Evolutionary conservation across 1,284 basidiomycete species (phyloP).

Genomic region (Microbotryum scabiosae): DNA sequence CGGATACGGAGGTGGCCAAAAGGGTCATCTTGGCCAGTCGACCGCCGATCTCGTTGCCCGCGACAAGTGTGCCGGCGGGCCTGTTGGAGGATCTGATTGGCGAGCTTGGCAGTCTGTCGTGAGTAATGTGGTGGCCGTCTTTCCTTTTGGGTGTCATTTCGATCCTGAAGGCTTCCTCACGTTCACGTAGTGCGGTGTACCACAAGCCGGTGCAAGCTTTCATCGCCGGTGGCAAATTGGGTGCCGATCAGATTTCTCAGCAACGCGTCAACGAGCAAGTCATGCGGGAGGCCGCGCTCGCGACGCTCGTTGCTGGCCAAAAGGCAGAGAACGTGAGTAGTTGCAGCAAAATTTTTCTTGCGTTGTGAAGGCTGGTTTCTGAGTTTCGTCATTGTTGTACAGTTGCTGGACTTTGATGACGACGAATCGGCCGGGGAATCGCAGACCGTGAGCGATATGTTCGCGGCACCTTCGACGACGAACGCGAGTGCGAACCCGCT

Average conservation of each 20-base stretch:
- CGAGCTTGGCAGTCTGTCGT: constrained; percentile 50
- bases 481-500: constrained; percentile 58
- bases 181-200: constrained; percentile 51
- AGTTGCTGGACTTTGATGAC: constrained; percentile 81
- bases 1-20: constrained; percentile 90
- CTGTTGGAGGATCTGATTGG: constrained; percentile 87
- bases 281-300: constrained; percentile 63
- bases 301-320: constrained; percentile 79
- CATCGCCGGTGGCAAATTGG: constrained; percentile 43
- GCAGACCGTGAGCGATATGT: constrained; percentile 38
- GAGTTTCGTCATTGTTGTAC: neutral
- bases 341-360: too few relatives aligned
- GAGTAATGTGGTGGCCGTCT: neutral
- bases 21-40: constrained; percentile 81
- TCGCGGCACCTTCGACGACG: constrained; percentile 17
- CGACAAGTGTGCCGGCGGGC: constrained; percentile 78
- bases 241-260: constrained; percentile 61
- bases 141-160: constrained; percentile 19
- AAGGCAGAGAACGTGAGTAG: constrained; percentile 67
- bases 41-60: constrained; percentile 86
- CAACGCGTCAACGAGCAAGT: constrained; percentile 6
- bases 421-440: constrained; percentile 49
- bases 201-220: constrained; percentile 71
- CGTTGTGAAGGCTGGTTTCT: neutral
- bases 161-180: constrained; percentile 53